phyloP scores from a whole-genome alignment of 306 rosid species.

The Quercus rubra region DNA sequence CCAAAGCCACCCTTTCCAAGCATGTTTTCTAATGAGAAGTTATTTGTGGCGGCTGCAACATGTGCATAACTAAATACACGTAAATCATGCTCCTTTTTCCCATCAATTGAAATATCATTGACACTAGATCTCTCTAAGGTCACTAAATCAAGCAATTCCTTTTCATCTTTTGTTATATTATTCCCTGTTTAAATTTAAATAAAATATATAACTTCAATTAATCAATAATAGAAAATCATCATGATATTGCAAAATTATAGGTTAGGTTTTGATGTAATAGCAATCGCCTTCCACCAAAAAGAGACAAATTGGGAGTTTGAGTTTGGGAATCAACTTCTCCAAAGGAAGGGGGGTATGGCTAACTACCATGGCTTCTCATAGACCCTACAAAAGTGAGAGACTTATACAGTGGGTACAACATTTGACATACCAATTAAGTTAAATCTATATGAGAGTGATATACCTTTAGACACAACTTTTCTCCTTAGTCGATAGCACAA shows the following conservation, averaged over 20 bases:
- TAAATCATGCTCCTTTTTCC: background rate
- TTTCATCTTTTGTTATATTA: background rate
- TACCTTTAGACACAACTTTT: background rate
- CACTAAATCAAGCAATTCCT: background rate
- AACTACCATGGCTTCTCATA: no score
- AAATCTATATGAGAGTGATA: background rate
- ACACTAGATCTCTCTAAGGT: background rate
- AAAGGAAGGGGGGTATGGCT: no score
- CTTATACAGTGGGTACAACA: no score
- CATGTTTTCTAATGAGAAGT: slow-evolving; percentile 19
- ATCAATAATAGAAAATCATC: no score
- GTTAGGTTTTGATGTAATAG: no score
- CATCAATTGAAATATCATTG: background rate
- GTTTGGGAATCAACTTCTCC: no score
- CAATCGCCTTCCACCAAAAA: no score
- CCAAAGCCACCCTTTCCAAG: slow-evolving; percentile 37
- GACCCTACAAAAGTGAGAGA: no score
- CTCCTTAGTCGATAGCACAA: background rate
- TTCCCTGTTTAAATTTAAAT: background rate
- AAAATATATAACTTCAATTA: background rate
- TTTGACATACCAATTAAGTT: no score
- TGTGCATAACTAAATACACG: slow-evolving; percentile 1
- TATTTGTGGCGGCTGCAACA: slow-evolving; percentile 22
- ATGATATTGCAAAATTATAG: no score
- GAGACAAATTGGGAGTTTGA: no score